phyloP scores from a whole-genome alignment of 352 stramenopile species.

The Phytophthora multivora region DNA sequence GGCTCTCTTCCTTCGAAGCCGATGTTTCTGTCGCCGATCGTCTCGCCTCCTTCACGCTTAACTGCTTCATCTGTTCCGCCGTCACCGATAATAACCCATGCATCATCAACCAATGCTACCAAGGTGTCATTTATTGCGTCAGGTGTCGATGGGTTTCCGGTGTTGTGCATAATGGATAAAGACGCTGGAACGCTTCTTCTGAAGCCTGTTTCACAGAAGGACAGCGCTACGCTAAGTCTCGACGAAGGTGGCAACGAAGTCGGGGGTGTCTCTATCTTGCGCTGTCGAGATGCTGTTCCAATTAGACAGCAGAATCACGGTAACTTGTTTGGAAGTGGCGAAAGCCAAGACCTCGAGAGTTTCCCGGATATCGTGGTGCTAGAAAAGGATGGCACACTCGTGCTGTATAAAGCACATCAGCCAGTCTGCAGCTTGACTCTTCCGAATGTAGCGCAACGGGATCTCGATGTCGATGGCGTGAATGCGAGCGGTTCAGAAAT shows the following conservation, averaged over 20 bases:
- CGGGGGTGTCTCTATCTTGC: constrained; percentile 24
- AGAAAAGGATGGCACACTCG: constrained; percentile 30
- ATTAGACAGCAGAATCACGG: constrained; percentile 17
- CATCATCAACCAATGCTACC: background rate
- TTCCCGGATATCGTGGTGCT: constrained; percentile 53
- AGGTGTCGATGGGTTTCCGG: constrained; percentile 17
- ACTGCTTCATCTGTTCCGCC: constrained; percentile 15
- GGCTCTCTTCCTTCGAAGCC: constrained; percentile 12
- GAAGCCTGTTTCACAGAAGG: constrained; percentile 30
- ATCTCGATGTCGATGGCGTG: background rate
- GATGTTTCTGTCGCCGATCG: constrained; percentile 32
- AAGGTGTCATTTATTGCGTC: constrained; percentile 50
- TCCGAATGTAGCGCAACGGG: constrained; percentile 3
- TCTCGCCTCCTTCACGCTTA: constrained; percentile 3
- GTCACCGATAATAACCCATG: constrained; percentile 11
- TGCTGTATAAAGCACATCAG: constrained; percentile 39
- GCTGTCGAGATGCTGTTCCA: constrained; percentile 50
- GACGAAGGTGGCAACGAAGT: constrained; percentile 11
- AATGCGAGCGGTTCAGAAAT: constrained; percentile 5
- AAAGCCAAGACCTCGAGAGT: background rate
- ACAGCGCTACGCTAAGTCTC: background rate
- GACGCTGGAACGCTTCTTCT: constrained; percentile 37
- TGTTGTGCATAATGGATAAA: constrained; percentile 60
- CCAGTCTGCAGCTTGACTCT: constrained; percentile 40
- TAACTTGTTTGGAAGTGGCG: constrained; percentile 1